A percentile compares a stretch with the other conserved stretches of the same genome.
These are phyloP conservation scores for Melampsora occidentalis DNA, from an alignment of 1,284 basidiomycete genomes.

Conservation along the genomic window DNA sequence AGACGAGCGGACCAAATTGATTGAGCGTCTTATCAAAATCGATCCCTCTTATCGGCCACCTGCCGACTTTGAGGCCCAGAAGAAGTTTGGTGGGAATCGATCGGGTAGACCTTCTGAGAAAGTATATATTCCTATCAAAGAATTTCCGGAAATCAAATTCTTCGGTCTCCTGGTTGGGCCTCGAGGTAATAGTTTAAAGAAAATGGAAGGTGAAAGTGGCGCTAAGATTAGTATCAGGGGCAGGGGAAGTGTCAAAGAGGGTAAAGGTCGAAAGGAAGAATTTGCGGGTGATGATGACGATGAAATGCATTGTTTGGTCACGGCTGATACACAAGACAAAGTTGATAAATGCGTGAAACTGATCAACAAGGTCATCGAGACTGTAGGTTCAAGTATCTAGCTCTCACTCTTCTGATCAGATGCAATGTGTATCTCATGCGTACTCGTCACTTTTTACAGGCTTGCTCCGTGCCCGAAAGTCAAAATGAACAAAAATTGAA, in stretches of 20 bases:
- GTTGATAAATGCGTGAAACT: conserved; percentile 84
- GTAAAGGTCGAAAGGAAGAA: conserved; percentile 82
- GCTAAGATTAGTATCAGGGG: conserved; percentile 98
- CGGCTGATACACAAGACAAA: conserved; percentile 87
- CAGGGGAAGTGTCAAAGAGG: conserved; percentile 97
- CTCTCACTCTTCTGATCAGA: conserved; percentile 12
- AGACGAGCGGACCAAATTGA: conserved; percentile 87
- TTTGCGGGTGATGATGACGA: conserved; percentile 85
- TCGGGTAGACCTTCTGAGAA: conserved; percentile 90
- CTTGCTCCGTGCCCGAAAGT: conserved; percentile 96
- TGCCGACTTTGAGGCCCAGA: conserved; percentile 76
- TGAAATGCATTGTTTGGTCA: conserved; percentile 96
- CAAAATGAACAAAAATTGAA: conserved; percentile 99
- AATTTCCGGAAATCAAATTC: conserved; percentile 99
- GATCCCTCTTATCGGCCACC: conserved; percentile 97
- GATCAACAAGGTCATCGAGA: conserved; percentile 98
- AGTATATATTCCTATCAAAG: conserved; percentile 98
- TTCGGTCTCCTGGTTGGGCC: conserved; percentile 97
- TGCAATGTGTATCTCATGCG: background rate
- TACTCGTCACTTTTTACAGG: conserved; percentile 58
- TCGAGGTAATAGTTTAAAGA: conserved; percentile 97
- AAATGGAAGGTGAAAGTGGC: conserved; percentile 96
- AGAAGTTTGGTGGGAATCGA: conserved; percentile 67
- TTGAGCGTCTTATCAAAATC: conserved; percentile 93
- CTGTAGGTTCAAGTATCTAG: conserved; percentile 61